Evolutionary conservation across 78 protist species (phyloP), one percentile per base, ranked within the genome.

Genomic region (Protostelium mycophagum): DNA sequence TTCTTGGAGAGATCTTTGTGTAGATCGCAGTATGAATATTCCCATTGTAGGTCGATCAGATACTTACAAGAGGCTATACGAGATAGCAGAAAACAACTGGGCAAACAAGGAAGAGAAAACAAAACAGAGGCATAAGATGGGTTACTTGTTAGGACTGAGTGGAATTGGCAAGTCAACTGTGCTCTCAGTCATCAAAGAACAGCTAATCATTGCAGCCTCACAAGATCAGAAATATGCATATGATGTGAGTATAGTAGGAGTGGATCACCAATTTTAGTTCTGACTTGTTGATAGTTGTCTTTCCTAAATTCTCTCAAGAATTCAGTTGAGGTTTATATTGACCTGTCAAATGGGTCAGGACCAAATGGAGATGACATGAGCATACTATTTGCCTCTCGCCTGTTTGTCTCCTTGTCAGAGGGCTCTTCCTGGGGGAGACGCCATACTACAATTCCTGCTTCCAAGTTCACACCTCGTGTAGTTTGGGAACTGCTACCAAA

Each of bases 381-480:
- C 73, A 51, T 51, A 51, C 31, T 51, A 51, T 51, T 51, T 51
- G 73, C 73, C 73, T 51, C 73, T 51, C 73, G 73, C 73, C 73
- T 51, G 73, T 51, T 51, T 51, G 73, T 51, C 73, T 51, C 73
- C 73, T 51, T 51, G 73, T 51, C 73, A 51, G 73, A 51, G 73
- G 73, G 73, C 73, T 51, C 73, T 51, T 51, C 73, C 73, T 51
- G 73, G 73, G 73, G 73, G 73, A 51, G 73, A 51, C 73, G 73
- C 73, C 73, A 16, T 16, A 51, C 73, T 51, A 5, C 73, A 51
- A 51, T 51, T 51, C 73, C 73, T 51, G 73, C 73, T 51, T 51
- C 73, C 73, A 51, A 51, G 73, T 51, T 51, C 73, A 51, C 73
- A 51, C 73, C 73, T 51, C 73, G 73, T 51, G 73, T 51, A 51